Base-by-base conservation (phyloP, 2,329 filamentous ascomycete genomes). In the Mariannaea elegans region DNA sequence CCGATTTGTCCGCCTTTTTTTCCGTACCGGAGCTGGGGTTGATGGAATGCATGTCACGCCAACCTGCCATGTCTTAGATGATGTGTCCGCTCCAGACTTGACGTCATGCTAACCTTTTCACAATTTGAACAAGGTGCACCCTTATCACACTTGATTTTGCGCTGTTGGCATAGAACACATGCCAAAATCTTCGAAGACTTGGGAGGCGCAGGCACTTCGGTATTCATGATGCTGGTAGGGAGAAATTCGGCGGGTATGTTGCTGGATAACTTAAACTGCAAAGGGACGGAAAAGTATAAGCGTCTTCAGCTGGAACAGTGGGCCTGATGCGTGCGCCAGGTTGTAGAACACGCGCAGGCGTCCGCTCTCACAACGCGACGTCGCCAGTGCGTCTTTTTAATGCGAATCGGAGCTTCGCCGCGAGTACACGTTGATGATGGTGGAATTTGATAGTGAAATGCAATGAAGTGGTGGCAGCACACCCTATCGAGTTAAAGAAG, bases 1-100 rank as follows among this genome's bases (percentile, higher is more conserved):
- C 36, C 72, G 65, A 14, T 68, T 72, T 7, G 67, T 69, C 7
- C 69, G 67, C 16, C 68, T 66, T 16, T 71, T 70, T 54, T 71
- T 72, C 23, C 70, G 70, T 18, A 66, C 64, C 16, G 70, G 66
- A 19, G 71, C 71, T 18, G 71, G 71, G 7, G 56, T 63, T 29
- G 69, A 72, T 16, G 71, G 68, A 8, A 64, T 65, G 38, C 71
- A 73, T 10, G 56, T 47, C 14, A 62, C 56, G 27, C 47, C 47
- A 31, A 57, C 34, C 55, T 57, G 23, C n/a, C 13, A 50, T 36
- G 10, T 8, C 23, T 56, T 56, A 56, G 54, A 31, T 31, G 27
- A 12, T 31, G 27, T 7, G 31, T 19, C n/a, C 4, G 13, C 6
- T 19, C 23, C 45, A 49, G 10, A 39, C 14, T 29, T 7, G 12